Evolutionary conservation across 164 flowering plant genomes (phyloP), one percentile per base, ranked within the genome.

Genomic region (Aristolochia fimbriata): DNA sequence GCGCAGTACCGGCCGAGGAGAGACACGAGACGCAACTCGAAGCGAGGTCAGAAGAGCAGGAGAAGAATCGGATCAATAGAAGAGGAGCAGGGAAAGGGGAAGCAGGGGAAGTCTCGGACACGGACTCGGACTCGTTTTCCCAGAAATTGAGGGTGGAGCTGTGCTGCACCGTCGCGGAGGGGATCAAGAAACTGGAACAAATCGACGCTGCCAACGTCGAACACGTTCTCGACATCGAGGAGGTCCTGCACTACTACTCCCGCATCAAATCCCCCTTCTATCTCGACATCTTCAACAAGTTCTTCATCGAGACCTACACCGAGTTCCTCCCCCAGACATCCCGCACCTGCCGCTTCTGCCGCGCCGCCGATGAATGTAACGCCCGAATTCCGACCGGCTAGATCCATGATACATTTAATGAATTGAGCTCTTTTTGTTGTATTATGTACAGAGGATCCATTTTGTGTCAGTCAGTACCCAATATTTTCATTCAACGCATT

Each of bases 201-300:
- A 52, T 84, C 77, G 90, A 81, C 22, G 15, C 57, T 62, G 69
- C 70, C 33, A 68, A 87, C 55, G 73, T 80, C 54, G 91, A 91
- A 43, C 85, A 81, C 73, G 71, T 71, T 13, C 45, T 79, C 58
- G 97, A 91, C 66, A 74, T 87, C 1, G 87, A 85, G 66, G 95
- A 87, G 68, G 82, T 86, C 51, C 76, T 85, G 14, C 82, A 86
- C 37, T 86, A 80, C 73, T 86, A 87, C 56, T 87, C 97, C 47
- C 75, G 78, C 21, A 82, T 91, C 10, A 84, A 79, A 10, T 82
- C 88, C 62, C 93, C 97, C 1, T 73, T 74, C 33, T 91, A 87
- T 58, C 59, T 81, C 19, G 89, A 86, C 56, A 83, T 91, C n/a
- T 82, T 91, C n/a, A 87, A 91, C 67, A 76, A 70, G 69, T 91